Conservation (phyloP, 2,329 filamentous ascomycete genomes). For the Xylariaceae sp. region DNA sequence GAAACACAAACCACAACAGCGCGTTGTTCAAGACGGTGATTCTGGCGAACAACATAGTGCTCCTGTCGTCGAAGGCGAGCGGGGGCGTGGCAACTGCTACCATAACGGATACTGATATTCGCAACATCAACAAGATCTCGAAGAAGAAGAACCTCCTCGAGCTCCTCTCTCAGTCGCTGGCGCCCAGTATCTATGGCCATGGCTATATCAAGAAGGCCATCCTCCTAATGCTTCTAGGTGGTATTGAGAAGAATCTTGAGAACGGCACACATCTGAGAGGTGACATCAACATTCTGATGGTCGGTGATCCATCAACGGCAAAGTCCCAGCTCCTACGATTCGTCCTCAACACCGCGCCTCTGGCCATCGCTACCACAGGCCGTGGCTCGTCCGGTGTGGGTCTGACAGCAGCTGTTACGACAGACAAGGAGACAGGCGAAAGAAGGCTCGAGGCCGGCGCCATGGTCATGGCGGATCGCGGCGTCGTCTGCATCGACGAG, state of each 20-base stretch:
- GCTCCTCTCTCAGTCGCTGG: slow-evolving; percentile 85
- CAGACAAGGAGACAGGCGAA: slow-evolving; percentile 96
- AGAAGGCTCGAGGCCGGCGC: slow-evolving; percentile 91
- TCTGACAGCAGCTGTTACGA: slow-evolving; percentile 92
- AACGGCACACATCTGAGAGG: slow-evolving; percentile 97
- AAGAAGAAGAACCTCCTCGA: slow-evolving; percentile 95
- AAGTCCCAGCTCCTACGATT: slow-evolving; percentile 98
- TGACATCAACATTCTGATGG: slow-evolving; percentile 99
- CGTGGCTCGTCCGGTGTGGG: slow-evolving; percentile 95
- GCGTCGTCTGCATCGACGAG: slow-evolving; percentile 97
- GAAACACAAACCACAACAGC: slow-evolving; percentile 84
- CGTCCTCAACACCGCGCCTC: slow-evolving; percentile 90
- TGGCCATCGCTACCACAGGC: slow-evolving; percentile 95
- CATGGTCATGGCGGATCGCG: slow-evolving; percentile 96
- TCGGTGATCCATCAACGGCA: slow-evolving; percentile 94
- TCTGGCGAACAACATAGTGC: slow-evolving; percentile 88
- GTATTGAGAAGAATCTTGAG: slow-evolving; percentile 97
- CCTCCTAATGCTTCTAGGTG: slow-evolving; percentile 86
- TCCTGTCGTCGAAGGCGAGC: slow-evolving; percentile 92
- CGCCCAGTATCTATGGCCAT: slow-evolving; percentile 94
- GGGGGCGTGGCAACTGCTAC: slow-evolving; percentile 86
- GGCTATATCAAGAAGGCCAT: slow-evolving; percentile 98
- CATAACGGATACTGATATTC: slow-evolving; percentile 94
- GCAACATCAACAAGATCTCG: slow-evolving; percentile 95
- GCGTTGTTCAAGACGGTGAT: slow-evolving; percentile 93